Base-by-base conservation (phyloP, 2,329 filamentous ascomycete species). In the Alternaria gansuensis region DNA sequence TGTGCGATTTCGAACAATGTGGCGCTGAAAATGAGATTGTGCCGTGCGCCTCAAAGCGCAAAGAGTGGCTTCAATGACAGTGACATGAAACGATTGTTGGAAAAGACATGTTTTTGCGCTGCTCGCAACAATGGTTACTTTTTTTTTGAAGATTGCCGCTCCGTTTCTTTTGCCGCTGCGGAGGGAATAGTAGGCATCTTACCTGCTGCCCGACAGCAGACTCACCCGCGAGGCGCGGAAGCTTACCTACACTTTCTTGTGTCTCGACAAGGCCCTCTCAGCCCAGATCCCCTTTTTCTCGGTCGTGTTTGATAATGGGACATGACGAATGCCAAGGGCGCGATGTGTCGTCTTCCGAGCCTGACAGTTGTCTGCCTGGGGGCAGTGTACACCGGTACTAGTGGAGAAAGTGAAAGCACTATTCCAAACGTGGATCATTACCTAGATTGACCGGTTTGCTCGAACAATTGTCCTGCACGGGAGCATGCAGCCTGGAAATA, bases 191-290 rank as follows among this genome's bases (percentile, higher is more conserved):
- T 33, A 29, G 37, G 41, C 40, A 40, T 44, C 29, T 43, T 33
- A 44, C 57, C 41, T 51, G 43, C 33, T 39, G 17, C 52, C 40
- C 33, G 36, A 39, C 37, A 9, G 41, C 40, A 51, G 60, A 48
- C 51, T 49, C 54, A 58, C 45, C 54, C 56, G 49, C 37, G 51
- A 56, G 53, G 58, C 51, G 51, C 44, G 41, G 48, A 60, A 34
- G 28, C 46, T 53, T 56, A 54, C 51, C 51, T 40, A 29, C 26
- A 54, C 33, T 37, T 48, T 33, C 31, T 56, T 23, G 26, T 40
- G 39, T n/a, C 17, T 17, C n/a, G 10, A 13, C 33, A 24, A 14
- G 36, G 31, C 31, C 24, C n/a, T 45, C 36, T 9, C 34, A 5
- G n/a, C 24, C 24, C 28, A 31, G 11, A 13, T 36, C 31, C 39